Evolutionary conservation across 2,329 filamentous ascomycete genomes (phyloP).

Genomic region (Phyllosticta citriasiana): DNA sequence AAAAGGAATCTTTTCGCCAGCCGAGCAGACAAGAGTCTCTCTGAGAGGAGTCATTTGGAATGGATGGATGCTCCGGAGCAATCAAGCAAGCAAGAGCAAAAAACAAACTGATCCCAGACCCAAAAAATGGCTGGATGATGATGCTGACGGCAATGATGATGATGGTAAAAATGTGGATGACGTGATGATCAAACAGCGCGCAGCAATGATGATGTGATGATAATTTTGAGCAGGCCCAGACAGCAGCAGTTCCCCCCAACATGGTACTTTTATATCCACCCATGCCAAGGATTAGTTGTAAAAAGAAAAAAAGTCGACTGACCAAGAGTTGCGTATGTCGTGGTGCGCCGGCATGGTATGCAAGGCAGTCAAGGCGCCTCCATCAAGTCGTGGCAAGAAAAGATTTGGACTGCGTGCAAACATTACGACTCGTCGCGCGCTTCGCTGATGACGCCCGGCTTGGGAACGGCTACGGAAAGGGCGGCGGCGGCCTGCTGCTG

Average conservation of each 20-base stretch:
- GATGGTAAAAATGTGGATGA: not conserved
- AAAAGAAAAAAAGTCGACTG: not conserved
- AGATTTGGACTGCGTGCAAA: not conserved
- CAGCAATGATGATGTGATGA: not conserved
- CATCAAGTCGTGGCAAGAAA: not conserved
- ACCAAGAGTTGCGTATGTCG: not conserved
- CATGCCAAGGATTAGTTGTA: not conserved
- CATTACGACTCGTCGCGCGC: conserved; percentile 26
- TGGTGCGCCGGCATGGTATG: not conserved
- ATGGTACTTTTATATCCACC: not conserved
- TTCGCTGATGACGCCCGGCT: conserved; percentile 29
- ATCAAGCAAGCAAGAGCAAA: not conserved
- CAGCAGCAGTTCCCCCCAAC: not conserved
- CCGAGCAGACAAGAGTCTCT: no score
- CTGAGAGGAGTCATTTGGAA: no score
- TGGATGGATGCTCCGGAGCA: no score
- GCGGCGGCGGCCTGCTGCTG: conserved; percentile 15
- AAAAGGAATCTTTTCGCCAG: not conserved
- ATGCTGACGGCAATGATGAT: not conserved
- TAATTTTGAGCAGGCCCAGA: not conserved
- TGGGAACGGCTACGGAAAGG: conserved; percentile 15
- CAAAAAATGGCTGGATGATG: not conserved
- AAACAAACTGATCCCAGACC: not conserved
- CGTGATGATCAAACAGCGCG: not conserved
- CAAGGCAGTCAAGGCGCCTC: not conserved